phyloP scores from a whole-genome alignment of 2,329 filamentous ascomycete genomes.

The Neocatenulostroma microsporum region DNA sequence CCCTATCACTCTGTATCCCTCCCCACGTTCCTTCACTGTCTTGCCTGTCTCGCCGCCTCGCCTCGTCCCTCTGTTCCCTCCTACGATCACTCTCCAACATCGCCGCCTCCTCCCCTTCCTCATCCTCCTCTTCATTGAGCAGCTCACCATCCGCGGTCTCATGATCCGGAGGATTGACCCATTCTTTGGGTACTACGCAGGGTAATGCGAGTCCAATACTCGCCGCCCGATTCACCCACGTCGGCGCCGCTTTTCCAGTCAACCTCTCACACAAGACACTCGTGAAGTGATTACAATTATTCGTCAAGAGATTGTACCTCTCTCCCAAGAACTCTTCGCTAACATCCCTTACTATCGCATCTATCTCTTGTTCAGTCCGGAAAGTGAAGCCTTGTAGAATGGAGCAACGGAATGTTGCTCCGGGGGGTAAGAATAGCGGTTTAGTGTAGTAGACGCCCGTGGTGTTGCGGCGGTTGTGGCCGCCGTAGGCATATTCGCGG shows the following conservation, averaged over 20 bases:
- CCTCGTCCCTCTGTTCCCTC: constrained; percentile 23
- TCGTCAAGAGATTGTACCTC: constrained; percentile 71
- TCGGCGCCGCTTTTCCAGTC: constrained; percentile 61
- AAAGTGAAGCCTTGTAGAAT: constrained; percentile 75
- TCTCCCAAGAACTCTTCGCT: constrained; percentile 67
- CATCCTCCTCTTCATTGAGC: constrained; percentile 52
- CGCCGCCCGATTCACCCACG: constrained; percentile 77
- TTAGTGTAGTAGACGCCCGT: constrained; percentile 77
- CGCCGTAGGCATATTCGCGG: constrained; percentile 77
- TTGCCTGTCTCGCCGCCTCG: constrained; percentile 10
- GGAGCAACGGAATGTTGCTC: constrained; percentile 66
- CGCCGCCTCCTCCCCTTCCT: constrained; percentile 45
- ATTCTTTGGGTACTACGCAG: constrained; percentile 73
- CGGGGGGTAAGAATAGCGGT: constrained; percentile 63
- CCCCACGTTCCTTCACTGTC: constrained; percentile 5
- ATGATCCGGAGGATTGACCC: constrained; percentile 71
- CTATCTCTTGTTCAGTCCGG: constrained; percentile 60
- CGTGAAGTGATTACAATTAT: constrained; percentile 87
- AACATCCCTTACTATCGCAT: constrained; percentile 58
- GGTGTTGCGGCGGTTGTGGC: constrained; percentile 60
- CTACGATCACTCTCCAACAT: constrained; percentile 21
- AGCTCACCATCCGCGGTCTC: constrained; percentile 65
- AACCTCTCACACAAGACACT: constrained; percentile 65
- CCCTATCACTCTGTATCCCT: no score
- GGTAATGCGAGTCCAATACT: constrained; percentile 72